A percentile compares a stretch with the other conserved stretches of the same genome.
These are phyloP conservation scores for Filosporella fistucella DNA, from an alignment of 495 filamentous ascomycete species.

Conservation along the genomic window DNA sequence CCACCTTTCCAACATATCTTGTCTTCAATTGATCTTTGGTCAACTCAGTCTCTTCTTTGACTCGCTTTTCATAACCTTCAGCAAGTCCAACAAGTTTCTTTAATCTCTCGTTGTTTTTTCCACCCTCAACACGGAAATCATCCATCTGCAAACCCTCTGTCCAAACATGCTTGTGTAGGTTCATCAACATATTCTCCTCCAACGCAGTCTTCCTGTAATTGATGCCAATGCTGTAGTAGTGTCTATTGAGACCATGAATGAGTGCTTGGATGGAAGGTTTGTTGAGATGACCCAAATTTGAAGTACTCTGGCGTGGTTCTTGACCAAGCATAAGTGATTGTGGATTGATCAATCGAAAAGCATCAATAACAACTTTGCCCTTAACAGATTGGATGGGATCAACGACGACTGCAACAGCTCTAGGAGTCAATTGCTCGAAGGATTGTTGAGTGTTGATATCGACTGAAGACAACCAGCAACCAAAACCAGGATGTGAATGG, in stretches of 20 bases:
- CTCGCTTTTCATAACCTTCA: slow-evolving; percentile 96
- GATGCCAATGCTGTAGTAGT: slow-evolving; percentile 98
- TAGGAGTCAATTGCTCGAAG: slow-evolving; percentile 94
- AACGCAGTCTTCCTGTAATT: slow-evolving; percentile 96
- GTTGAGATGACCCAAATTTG: slow-evolving; percentile 95
- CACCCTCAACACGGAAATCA: slow-evolving; percentile 82
- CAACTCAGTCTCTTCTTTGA: slow-evolving; percentile 96
- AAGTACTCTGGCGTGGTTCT: slow-evolving; percentile 96
- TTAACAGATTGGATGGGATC: slow-evolving; percentile 99
- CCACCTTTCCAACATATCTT: slow-evolving; percentile 96
- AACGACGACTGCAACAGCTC: slow-evolving; percentile 94
- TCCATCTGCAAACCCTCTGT: slow-evolving; percentile 97
- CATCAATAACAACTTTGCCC: slow-evolving; percentile 98
- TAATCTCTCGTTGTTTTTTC: slow-evolving; percentile 79
- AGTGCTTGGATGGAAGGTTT: slow-evolving; percentile 99
- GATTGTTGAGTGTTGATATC: slow-evolving; percentile 99
- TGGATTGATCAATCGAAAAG: slow-evolving; percentile 97
- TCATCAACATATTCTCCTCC: slow-evolving; percentile 99
- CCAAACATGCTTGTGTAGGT: slow-evolving; percentile 98
- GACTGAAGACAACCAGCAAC: slow-evolving; percentile 97
- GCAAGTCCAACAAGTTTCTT: slow-evolving; percentile 82
- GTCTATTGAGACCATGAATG: slow-evolving; percentile 94
- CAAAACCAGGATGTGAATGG: slow-evolving; percentile 98
- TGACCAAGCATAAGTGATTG: slow-evolving; percentile 98
- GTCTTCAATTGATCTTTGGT: slow-evolving; percentile 98